Conservation (phyloP, 2,329 filamentous ascomycete genomes). For the Mollisia scopiformis region DNA sequence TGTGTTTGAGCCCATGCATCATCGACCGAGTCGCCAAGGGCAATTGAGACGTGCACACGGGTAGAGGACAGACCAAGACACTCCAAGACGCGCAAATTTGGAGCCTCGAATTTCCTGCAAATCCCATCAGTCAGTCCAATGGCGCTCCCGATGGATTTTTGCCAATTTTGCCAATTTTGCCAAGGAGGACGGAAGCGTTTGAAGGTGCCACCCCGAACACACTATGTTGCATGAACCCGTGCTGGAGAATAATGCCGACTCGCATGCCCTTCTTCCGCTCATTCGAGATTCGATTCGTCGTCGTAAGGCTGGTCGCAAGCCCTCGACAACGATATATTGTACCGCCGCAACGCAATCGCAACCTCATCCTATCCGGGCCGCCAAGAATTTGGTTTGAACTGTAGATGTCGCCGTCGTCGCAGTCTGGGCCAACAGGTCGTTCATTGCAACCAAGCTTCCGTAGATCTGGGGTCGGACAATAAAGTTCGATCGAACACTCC, state of each 20-base stretch:
- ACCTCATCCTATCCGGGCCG: not conserved
- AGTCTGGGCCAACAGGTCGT: not conserved
- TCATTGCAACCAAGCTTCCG: not conserved
- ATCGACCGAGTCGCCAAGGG: constrained; percentile 3
- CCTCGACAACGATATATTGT: not conserved
- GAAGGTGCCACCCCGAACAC: constrained; percentile 2
- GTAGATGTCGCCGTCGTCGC: not conserved
- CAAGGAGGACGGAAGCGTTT: constrained; percentile 12
- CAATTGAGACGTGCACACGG: constrained; percentile 15
- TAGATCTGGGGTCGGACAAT: not conserved
- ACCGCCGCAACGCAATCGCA: not conserved
- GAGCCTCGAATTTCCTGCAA: not conserved
- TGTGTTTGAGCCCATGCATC: constrained; percentile 23
- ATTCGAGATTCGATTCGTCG: not conserved
- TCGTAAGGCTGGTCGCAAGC: not conserved
- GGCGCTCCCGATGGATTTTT: not conserved
- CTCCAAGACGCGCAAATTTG: too few species aligned
- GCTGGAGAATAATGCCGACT: not conserved
- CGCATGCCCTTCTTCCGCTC: not conserved
- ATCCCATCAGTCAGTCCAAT: not conserved
- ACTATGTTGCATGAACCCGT: constrained; percentile 6
- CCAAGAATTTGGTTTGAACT: not conserved
- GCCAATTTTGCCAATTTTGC: not conserved
- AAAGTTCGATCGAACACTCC: not conserved
- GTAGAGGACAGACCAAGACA: too few species aligned